These are phyloP conservation scores for Ophiostoma australiae DNA, from an alignment of 2,329 filamentous ascomycete genomes.

Conservation along the genomic window DNA sequence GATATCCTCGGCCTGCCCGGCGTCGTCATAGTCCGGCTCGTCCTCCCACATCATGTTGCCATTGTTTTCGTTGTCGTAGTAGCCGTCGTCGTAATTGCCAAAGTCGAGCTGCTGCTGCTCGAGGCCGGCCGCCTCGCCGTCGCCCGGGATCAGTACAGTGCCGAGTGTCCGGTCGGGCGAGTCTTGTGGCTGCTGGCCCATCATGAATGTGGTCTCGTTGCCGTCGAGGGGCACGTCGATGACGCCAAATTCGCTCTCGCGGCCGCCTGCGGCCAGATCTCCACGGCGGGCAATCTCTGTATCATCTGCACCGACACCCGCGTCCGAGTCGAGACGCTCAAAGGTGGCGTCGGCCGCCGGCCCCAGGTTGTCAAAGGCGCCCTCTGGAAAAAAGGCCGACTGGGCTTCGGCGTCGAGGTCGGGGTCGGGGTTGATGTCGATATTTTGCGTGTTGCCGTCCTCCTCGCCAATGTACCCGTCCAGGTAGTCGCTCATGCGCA, in stretches of 20 bases:
- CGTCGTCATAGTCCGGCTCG: not conserved
- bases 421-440: slow-evolving; percentile 35
- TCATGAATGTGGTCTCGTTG: slow-evolving; percentile 47
- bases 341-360: slow-evolving; percentile 40
- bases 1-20: not conserved
- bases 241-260: slow-evolving; percentile 45
- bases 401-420: slow-evolving; percentile 29
- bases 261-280: slow-evolving; percentile 34
- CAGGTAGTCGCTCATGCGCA: slow-evolving; percentile 51
- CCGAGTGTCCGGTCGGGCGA: slow-evolving; percentile 22
- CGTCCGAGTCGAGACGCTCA: slow-evolving; percentile 37
- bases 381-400: slow-evolving; percentile 50
- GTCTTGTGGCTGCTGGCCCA: slow-evolving; percentile 20
- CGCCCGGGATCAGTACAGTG: slow-evolving; percentile 5
- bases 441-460: slow-evolving; percentile 37
- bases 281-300: slow-evolving; percentile 29
- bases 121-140: slow-evolving; percentile 15
- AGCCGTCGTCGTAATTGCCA: slow-evolving; percentile 5
- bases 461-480: slow-evolving; percentile 29
- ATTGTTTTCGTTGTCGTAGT: slow-evolving; percentile 9
- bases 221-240: slow-evolving; percentile 46
- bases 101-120: not conserved
- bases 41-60: slow-evolving; percentile 24
- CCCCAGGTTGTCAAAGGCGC: slow-evolving; percentile 41
- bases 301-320: slow-evolving; percentile 33